Conservation (phyloP, 2,329 filamentous ascomycete species). For the Talaromyces funiculosus region DNA sequence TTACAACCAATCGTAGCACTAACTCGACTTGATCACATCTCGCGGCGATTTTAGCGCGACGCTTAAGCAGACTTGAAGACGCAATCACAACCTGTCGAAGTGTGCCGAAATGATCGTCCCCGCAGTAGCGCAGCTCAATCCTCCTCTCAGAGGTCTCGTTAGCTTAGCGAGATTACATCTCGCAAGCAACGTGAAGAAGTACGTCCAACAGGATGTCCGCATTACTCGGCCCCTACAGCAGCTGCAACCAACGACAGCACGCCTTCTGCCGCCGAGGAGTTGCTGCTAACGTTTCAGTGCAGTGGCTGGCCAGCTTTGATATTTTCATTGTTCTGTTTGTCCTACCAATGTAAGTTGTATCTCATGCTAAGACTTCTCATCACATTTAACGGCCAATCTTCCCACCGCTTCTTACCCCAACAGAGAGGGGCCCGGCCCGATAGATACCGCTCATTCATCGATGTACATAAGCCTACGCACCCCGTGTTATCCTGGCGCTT, state of each 20-base stretch:
- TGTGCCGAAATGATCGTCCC: conserved; percentile 1
- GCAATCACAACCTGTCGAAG: not conserved
- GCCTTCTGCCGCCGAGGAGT: not conserved
- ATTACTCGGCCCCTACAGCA: not conserved
- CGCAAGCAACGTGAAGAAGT: not conserved
- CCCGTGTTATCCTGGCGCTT: not conserved
- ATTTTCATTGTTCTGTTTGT: not conserved
- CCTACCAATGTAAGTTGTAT: not conserved
- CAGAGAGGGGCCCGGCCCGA: not conserved
- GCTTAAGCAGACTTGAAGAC: not conserved
- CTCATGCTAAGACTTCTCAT: not conserved
- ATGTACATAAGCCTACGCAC: not conserved
- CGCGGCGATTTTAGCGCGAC: not conserved
- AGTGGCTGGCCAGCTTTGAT: not conserved
- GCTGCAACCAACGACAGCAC: not conserved
- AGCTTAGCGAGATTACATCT: not conserved
- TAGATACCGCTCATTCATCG: not conserved
- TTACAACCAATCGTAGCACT: not conserved
- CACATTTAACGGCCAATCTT: not conserved
- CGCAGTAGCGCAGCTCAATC: conserved; percentile 5
- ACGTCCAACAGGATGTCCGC: not conserved
- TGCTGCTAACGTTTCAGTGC: not conserved
- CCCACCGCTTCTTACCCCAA: not conserved
- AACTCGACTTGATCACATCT: not conserved
- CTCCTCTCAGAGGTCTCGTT: conserved; percentile 1